Percentiles rank a stretch among this genome's conserved stretches.
These are phyloP conservation scores for Suillus placidus DNA, from an alignment of 768 basidiomycete genomes.

Conservation along the genomic window DNA sequence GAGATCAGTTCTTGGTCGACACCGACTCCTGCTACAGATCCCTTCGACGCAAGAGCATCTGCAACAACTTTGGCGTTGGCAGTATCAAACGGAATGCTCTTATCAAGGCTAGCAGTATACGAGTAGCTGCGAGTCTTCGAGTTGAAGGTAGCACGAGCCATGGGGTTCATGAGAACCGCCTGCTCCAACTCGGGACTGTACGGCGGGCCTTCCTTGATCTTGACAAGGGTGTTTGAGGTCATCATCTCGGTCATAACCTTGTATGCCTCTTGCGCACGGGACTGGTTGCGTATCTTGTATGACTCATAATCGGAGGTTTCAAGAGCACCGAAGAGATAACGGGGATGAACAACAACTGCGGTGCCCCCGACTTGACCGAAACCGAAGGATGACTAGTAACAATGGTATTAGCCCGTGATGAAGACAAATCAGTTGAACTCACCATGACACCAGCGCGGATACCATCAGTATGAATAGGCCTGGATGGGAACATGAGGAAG, in stretches of 20 bases:
- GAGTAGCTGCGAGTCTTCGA: constrained; percentile 85
- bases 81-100: constrained; percentile 52
- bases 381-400: constrained; percentile 82
- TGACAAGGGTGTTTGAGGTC: constrained; percentile 90
- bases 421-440: constrained; percentile 23
- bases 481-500: constrained; percentile 96
- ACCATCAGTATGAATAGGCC: constrained; percentile 92
- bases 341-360: constrained; percentile 85
- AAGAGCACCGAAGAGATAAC: constrained; percentile 84
- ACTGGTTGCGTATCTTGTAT: constrained; percentile 72
- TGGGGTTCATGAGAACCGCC: constrained; percentile 86
- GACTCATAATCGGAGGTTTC: constrained; percentile 74
- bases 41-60: constrained; percentile 38
- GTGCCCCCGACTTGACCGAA: constrained; percentile 99
- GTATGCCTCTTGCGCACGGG: constrained; percentile 72
- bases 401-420: not conserved
- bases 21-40: constrained; percentile 73
- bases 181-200: constrained; percentile 85
- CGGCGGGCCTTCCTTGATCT: constrained; percentile 92
- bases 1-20: constrained; percentile 95
- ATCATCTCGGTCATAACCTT: constrained; percentile 96
- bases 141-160: constrained; percentile 83
- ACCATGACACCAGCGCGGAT: constrained; percentile 89
- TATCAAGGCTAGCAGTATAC: constrained; percentile 68
- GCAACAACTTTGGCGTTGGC: constrained; percentile 71